phyloP scores from a whole-genome alignment of 2,329 filamentous ascomycete genomes.

The Parafenestella ontariensis region DNA sequence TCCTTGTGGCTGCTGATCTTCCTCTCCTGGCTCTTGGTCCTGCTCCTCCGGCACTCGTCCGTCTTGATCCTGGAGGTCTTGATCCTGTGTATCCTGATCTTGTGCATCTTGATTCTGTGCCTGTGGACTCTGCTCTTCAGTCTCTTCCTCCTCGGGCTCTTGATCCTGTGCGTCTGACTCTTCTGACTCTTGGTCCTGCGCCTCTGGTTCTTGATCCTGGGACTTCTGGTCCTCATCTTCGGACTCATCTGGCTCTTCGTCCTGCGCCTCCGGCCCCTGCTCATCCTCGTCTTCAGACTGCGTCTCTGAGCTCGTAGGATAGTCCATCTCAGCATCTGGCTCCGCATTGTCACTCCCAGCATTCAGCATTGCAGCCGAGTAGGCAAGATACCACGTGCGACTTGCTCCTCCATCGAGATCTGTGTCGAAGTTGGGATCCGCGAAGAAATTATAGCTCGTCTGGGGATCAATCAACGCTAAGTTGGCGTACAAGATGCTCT shows the following conservation, averaged over 20 bases:
- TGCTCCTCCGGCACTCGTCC: too few relatives aligned
- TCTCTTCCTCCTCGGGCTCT: background rate
- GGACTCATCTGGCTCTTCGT: background rate
- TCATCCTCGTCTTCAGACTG: background rate
- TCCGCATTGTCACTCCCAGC: background rate
- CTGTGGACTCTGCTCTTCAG: background rate
- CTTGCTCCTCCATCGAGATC: slow-evolving; percentile 82
- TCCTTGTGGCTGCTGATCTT: too few relatives aligned
- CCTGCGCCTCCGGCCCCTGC: background rate
- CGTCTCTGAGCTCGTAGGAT: background rate
- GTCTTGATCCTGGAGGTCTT: too few relatives aligned
- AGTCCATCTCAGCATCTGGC: background rate
- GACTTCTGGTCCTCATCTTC: background rate
- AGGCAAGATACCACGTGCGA: slow-evolving; percentile 50
- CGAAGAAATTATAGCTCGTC: slow-evolving; percentile 78
- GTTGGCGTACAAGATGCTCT: slow-evolving; percentile 83
- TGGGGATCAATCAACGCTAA: slow-evolving; percentile 77
- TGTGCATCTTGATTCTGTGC: background rate
- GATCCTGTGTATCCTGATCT: background rate
- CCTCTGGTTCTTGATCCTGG: background rate
- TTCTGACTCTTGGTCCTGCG: too few relatives aligned
- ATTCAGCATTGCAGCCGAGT: slow-evolving; percentile 39
- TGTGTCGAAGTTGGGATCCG: slow-evolving; percentile 67
- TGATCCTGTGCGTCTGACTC: background rate
- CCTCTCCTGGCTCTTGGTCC: too few relatives aligned